Evolutionary conservation across 2,329 filamentous ascomycete species (phyloP).

Genomic region (Arthroderma sp.): DNA sequence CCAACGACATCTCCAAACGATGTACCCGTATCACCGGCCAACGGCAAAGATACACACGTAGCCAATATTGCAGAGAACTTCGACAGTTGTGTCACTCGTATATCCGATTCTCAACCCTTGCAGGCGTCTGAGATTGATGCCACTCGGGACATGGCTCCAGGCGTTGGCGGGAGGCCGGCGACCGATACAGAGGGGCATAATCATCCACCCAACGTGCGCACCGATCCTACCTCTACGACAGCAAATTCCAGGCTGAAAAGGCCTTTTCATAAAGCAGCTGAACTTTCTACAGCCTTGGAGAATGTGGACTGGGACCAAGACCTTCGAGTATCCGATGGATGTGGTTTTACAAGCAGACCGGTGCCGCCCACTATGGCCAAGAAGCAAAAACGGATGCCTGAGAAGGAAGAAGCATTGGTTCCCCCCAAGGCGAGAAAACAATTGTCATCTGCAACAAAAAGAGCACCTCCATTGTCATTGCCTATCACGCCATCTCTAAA

Average conservation of each 20-base stretch:
- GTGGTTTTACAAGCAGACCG: too few relatives aligned
- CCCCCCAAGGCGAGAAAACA: slow-evolving; percentile 1
- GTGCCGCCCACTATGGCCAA: background rate
- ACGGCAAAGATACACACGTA: too few relatives aligned
- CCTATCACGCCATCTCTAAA: too few relatives aligned
- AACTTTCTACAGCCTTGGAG: background rate
- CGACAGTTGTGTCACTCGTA: too few relatives aligned
- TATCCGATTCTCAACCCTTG: too few relatives aligned
- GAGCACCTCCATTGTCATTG: background rate
- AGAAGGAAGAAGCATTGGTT: background rate
- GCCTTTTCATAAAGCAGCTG: slow-evolving; percentile 7
- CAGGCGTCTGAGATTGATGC: too few relatives aligned
- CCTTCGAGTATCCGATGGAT: slow-evolving; percentile 8
- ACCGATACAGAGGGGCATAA: background rate
- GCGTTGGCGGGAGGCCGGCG: too few relatives aligned
- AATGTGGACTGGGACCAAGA: slow-evolving; percentile 12
- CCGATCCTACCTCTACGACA: background rate
- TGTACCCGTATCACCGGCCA: too few relatives aligned
- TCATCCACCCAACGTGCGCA: background rate
- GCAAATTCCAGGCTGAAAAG: slow-evolving; percentile 10
- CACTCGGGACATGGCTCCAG: too few relatives aligned
- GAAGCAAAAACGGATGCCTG: slow-evolving; percentile 4
- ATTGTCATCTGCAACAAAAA: background rate
- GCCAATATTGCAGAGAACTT: too few relatives aligned
- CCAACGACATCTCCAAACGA: background rate